phyloP scores from a whole-genome alignment of 129 eudicot species.

The Kitagawia praeruptora region DNA sequence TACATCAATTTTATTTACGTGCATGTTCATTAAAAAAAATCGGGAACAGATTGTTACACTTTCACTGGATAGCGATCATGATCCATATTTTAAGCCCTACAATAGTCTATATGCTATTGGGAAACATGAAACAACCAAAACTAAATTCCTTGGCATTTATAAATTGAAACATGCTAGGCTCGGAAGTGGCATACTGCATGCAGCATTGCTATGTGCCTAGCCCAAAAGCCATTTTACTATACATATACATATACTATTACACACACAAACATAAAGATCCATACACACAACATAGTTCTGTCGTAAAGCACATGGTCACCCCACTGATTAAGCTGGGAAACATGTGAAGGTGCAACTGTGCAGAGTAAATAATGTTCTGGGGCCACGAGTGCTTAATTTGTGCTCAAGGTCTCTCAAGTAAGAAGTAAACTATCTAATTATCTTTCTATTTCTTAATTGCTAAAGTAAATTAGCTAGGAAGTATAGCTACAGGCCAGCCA shows the following conservation, averaged over 20 bases:
- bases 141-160: constrained; percentile 17
- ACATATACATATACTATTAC: background rate
- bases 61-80: no score
- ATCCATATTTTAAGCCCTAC: background rate
- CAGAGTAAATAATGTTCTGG: constrained; percentile 23
- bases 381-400: constrained; percentile 39
- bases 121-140: constrained; percentile 23
- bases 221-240: background rate
- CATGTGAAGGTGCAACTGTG: constrained; percentile 50
- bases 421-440: background rate
- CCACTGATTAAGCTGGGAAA: constrained; percentile 64
- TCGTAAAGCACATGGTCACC: constrained; percentile 47
- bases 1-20: no score
- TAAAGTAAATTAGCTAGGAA: constrained; percentile 10
- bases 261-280: background rate
- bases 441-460: constrained; percentile 37
- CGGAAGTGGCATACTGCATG: constrained; percentile 13
- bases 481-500: constrained; percentile 11
- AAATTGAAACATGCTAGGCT: constrained; percentile 18
- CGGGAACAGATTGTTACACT: no score
- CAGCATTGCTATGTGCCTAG: constrained; percentile 11
- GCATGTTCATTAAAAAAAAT: no score
- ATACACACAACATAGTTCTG: background rate
- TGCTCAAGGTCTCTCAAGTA: constrained; percentile 34
- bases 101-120: background rate